Evolutionary conservation across 306 rosid genomes (phyloP), one percentile per base, ranked within the genome.

Genomic region (Nissolia schottii): DNA sequence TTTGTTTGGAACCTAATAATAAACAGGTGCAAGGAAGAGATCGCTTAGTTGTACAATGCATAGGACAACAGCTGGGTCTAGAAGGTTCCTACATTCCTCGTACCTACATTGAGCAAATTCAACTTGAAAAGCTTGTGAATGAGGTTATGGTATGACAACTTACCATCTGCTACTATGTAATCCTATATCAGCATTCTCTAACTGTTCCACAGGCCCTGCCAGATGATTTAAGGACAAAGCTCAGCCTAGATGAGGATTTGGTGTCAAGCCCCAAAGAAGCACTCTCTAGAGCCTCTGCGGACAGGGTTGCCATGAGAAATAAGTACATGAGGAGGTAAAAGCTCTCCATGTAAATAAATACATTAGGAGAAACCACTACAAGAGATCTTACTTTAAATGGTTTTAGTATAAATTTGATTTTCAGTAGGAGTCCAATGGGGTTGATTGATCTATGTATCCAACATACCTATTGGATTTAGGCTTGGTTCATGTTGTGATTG

Each of bases 41-140:
- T 75, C 96, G 99, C 38, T 51, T 83, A 70, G 80, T 80, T 63
- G 88, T 91, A 78, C 75, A 87, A 80, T 25, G 27, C 27, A 73
- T 86, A 11, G 99, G 92, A n/a, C 79, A 88, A 75, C 89, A 86
- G 82, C 94, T 95, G 80, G 96, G 96, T 55, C 83, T 95, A 74
- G 93, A 95, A 70, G 97, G 96, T 71, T 88, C 97, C 75, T 95
- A 91, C 81, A 86, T 84, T 84, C 96, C 99, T 80, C 97, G 97
- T 28, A 95, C 99, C 64, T 95, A 95, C 59, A 95, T 95, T 51
- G 99, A 95, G 74, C 99, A 95, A 82, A 95, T 95, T 81, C 99
- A 95, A 78, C 84, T 95, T 78, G 99, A 95, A 81, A 95, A 92
- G 85, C 99, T 95, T 69, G 96, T 91, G 53, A 83, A 86, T 79